Conservation (phyloP, 495 filamentous ascomycete species). For the Talaromyces proteolyticus region DNA sequence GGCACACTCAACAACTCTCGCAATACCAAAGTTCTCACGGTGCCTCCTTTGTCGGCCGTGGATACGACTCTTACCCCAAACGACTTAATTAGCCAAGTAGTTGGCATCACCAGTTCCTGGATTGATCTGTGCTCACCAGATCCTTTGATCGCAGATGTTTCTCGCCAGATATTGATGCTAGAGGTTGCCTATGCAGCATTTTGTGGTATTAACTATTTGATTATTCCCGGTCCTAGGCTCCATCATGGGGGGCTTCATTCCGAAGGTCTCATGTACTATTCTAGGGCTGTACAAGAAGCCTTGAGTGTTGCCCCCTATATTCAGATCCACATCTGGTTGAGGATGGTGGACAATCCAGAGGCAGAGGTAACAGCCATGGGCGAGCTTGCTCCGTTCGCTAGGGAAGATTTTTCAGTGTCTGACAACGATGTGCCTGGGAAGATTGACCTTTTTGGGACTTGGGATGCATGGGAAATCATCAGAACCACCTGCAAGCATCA, state of each 20-base stretch:
- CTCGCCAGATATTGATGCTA: slow-evolving; percentile 79
- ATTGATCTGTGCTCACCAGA: slow-evolving; percentile 84
- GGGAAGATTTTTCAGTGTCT: slow-evolving; percentile 43
- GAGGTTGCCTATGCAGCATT: slow-evolving; percentile 94
- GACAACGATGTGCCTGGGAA: slow-evolving; percentile 26
- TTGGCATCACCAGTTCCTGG: slow-evolving; percentile 77
- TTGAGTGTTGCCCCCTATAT: slow-evolving; percentile 67
- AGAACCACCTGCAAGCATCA: slow-evolving; percentile 83
- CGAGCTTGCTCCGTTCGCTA: slow-evolving; percentile 52
- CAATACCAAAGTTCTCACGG: slow-evolving; percentile 43
- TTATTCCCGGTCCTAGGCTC: slow-evolving; percentile 69
- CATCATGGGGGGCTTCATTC: slow-evolving; percentile 37
- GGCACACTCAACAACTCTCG: slow-evolving; percentile 29
- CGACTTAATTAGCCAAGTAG: slow-evolving; percentile 61
- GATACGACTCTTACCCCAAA: slow-evolving; percentile 73
- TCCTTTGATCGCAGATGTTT: slow-evolving; percentile 73
- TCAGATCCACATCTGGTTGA: slow-evolving; percentile 73
- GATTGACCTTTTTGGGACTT: slow-evolving; percentile 65
- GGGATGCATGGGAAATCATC: slow-evolving; percentile 93
- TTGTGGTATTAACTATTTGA: slow-evolving; percentile 77
- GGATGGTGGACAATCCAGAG: slow-evolving; percentile 63
- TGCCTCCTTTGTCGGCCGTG: slow-evolving; percentile 63
- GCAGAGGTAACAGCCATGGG: slow-evolving; percentile 47
- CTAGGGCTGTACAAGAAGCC: slow-evolving; percentile 76
- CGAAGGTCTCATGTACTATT: slow-evolving; percentile 62